Base-by-base conservation (phyloP, 495 filamentous ascomycete species). In the Amorphotheca resinae region DNA sequence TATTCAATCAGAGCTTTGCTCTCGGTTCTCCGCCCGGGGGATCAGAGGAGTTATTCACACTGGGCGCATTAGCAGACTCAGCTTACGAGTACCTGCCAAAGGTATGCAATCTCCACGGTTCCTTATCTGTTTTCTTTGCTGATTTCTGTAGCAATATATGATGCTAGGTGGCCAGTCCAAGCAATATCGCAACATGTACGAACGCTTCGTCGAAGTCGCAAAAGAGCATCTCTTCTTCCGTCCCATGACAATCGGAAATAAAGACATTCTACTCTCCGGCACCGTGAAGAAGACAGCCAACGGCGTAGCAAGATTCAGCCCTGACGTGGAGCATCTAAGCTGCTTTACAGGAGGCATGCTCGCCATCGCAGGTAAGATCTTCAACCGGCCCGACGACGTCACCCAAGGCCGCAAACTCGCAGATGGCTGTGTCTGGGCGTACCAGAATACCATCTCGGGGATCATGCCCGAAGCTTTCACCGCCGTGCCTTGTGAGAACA, bases 321-420 rank as follows among this genome's bases (percentile, higher is more conserved):
- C 62, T 2, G 61, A 68, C 45, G 67, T 74, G 2, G 66, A 72
- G 42, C 69, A 74, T 56, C 59, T 72, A 9, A 59, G 58, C 30
- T 95, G 91, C 59, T 98, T 94, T 54, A 76, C 76, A 0, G 89
- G 91, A 11, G 89, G 86, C 11, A 95, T 95, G 89, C 77, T 93
- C 38, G 89, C 78, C 9, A 64, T 98, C 32, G 91, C 85, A 28
- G 80, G 84, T 17, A 82, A 76, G 50, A 66, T 87, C 2, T 87
- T 93, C 47, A 64, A 72, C 17, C 65, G 77, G 14, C 65, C 77
- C 1, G 69, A 72, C 2, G 81, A 95, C 53, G 61, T 95, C 38
- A 70, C 82, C n/a, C 69, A 85, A 17, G 91, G 80, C 2, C 65
- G 70, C 34, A 82, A 84, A 52, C 68, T 95, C n/a, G 82, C 85